Base-by-base conservation (phyloP, 805 yeast species). In the Monosporozyma unispora region DNA sequence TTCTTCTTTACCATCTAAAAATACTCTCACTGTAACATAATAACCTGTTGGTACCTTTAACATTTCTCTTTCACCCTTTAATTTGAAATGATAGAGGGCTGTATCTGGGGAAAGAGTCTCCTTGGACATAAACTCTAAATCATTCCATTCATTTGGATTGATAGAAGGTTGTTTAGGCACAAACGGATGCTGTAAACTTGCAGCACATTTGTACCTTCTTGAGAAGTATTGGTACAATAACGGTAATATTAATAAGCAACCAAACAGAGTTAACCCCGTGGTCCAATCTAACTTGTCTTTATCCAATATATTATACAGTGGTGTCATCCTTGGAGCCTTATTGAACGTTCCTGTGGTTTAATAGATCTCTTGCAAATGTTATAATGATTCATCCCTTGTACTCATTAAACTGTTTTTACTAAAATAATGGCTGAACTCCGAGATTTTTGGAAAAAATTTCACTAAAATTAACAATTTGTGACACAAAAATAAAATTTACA, bases 21-120 rank as follows among this genome's bases (percentile, higher is more conserved):
- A 55, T 10, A 74, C 66, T 50, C 69, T 66, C 54, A 84, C 81
- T 8, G 82, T 85, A 45, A 86, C 69, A 64, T 84, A 85, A 61
- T 82, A 86, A 28, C 93, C 93, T 38, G 83, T 76, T 18, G 90
- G 89, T 43, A 84, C 73, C 47, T 78, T 71, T 54, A 86, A 70
- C 12, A 75, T 71, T 56, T 84, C 88, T 35, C 75, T 74, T 4
- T 79, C 79, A 51, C 79, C 74, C 48, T 70, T 69, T 57, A 86
- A 69, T 58, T 78, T 78, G 69, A 86, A 86, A 50, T 90, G 72
- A 63, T 84, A 86, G 52, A 85, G 70, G 41, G 89, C 88, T 4
- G 82, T 68, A 66, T 85, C 80, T 57, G 74, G 80, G 12, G 86
- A 78, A 49, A 85, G 74, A 45, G 83, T 69, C 1, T 89, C 84